Evolutionary conservation across 305 asterid genomes (phyloP), one percentile per base, ranked within the genome.

Genomic region (Galium porrigens): DNA sequence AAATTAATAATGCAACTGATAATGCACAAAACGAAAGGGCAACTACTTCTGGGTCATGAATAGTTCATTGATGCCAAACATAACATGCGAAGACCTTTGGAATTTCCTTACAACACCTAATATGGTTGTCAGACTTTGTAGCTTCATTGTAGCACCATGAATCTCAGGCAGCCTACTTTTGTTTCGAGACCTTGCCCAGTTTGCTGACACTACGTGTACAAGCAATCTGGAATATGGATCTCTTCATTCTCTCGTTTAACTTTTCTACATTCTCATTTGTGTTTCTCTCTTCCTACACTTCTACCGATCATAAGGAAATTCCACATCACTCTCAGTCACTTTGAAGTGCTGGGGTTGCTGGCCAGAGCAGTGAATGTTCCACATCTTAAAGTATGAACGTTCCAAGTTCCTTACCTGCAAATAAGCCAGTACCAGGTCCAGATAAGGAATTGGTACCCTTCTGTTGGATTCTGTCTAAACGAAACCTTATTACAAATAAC

Each of bases 371-470:
- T 89, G 49, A 61, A 92, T 67, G 71, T 83, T 89, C 99, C 99
- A 92, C 99, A 86, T 89, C 85, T 80, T 89, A 77, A 89, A 92
- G 83, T 83, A 92, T 4, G 85, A 68, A 18, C 97, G 95, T 66
- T 92, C 99, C 85, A 92, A 76, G 73, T 92, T 92, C 72, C 84
- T 73, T 67, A 92, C 96, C 98, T 92, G 84, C 70, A 69, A 56
- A 64, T 20, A 18, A 8, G 42, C 57, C 57, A 25, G 66, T 33
- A 56, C 14, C 17, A 9, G 64, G 22, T 57, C 48, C 56, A 64
- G 34, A 14, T 14, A 44, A 14, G 18, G 51, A 42, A 44, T 44
- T 44, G 18, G 51, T 44, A 3, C 18, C 51, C 12, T 3, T 44
- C 3, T 1, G 51, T 42, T 44, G 51, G 6, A 44, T 44, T 44